Conservation (phyloP, 176 grass and related monocot species). For the Cocos nucifera region DNA sequence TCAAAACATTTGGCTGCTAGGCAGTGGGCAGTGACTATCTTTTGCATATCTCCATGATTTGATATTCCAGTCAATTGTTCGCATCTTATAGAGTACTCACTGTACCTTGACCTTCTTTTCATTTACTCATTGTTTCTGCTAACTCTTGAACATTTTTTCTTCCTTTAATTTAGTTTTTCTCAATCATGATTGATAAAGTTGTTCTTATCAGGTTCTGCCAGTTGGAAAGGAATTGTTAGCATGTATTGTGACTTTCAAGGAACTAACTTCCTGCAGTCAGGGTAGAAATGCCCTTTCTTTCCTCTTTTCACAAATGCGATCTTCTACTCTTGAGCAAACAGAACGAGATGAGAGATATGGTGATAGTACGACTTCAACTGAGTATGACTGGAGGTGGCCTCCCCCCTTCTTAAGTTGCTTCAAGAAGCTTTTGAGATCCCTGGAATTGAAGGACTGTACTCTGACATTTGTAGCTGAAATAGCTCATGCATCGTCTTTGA, state of each 20-base stretch:
- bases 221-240: slow-evolving; percentile 73
- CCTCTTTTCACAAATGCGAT: slow-evolving; percentile 13
- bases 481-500: slow-evolving; percentile 49
- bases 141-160: no score
- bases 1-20: no score
- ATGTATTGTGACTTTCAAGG: slow-evolving; percentile 74
- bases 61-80: no score
- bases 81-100: no score
- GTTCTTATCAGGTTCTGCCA: slow-evolving; percentile 49
- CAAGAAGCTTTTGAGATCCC: slow-evolving; percentile 33
- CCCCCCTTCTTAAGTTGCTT: slow-evolving; percentile 33
- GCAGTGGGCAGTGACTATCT: no score
- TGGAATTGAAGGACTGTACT: slow-evolving; percentile 33
- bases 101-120: no score
- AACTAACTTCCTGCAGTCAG: slow-evolving; percentile 50
- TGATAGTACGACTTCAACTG: slow-evolving; percentile 10
- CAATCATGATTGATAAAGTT: not conserved
- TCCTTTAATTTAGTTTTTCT: no score
- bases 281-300: slow-evolving; percentile 41
- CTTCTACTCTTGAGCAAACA: slow-evolving; percentile 18
- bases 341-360: slow-evolving; percentile 14
- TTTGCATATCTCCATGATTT: no score
- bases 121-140: no score
- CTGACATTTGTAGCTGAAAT: slow-evolving; percentile 49
- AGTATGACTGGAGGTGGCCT: slow-evolving; percentile 7